A percentile compares a stretch with the other conserved stretches of the same genome.
phyloP scores from a whole-genome alignment of 306 rosid species.

The Echinosophora koreensis region DNA sequence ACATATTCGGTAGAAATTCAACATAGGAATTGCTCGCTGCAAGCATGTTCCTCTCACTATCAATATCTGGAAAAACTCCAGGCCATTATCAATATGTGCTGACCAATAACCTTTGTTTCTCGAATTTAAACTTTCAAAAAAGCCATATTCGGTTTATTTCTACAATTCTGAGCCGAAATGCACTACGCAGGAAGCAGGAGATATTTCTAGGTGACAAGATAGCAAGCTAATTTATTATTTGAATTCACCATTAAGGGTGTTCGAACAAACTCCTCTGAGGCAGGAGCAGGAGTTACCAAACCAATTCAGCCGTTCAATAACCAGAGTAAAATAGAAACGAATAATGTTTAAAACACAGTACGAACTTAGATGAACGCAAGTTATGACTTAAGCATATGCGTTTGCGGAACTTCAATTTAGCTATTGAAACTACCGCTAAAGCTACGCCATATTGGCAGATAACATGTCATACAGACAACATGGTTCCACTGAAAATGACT shows the following conservation, averaged over 20 bases:
- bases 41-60: background rate
- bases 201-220: background rate
- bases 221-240: background rate
- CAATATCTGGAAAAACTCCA: background rate
- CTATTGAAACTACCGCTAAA: background rate
- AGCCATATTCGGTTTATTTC: background rate
- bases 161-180: no score
- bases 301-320: no score
- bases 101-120: background rate
- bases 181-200: no score
- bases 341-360: no score
- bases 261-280: no score
- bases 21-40: background rate
- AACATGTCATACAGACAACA: background rate
- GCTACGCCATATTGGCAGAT: background rate
- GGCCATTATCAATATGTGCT: background rate
- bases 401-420: background rate
- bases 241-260: background rate
- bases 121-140: background rate
- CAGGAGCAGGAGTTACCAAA: no score
- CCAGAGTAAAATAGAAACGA: no score
- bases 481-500: background rate
- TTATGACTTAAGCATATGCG: background rate
- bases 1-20: conserved; percentile 13
- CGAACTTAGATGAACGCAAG: background rate